phyloP scores from a whole-genome alignment of 2,329 filamentous ascomycete genomes.

The Phyllosticta citriasiana region DNA sequence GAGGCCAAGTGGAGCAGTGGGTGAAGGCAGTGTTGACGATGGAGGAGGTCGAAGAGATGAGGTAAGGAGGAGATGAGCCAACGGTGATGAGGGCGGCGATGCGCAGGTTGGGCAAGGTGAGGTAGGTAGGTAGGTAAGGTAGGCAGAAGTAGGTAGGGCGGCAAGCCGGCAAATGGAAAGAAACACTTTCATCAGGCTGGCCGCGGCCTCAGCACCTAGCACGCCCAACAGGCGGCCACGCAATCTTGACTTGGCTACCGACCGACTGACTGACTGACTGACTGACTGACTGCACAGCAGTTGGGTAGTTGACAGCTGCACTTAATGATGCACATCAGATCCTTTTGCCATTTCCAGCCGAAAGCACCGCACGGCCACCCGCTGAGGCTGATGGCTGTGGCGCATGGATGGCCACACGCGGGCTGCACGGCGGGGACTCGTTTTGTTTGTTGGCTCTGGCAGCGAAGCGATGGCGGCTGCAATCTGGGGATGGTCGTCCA shows the following conservation, averaged over 20 bases:
- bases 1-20: background rate
- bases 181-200: background rate
- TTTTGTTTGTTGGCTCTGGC: too few species aligned
- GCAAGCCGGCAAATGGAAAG: background rate
- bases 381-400: background rate
- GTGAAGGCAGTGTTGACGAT: background rate
- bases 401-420: too few species aligned
- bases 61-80: background rate
- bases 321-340: background rate
- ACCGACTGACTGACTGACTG: background rate
- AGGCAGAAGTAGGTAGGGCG: too few species aligned
- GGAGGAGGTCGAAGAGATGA: background rate
- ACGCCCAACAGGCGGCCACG: background rate
- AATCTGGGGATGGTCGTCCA: too few species aligned
- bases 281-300: background rate
- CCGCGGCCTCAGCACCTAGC: background rate
- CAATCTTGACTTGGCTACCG: background rate
- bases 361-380: background rate
- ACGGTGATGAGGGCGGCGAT: background rate
- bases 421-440: too few species aligned
- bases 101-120: background rate
- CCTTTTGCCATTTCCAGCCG: background rate
- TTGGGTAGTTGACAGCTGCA: too few species aligned
- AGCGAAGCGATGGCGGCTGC: too few species aligned
- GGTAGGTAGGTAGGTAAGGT: too few species aligned